Evolutionary conservation across 192 early-diverging fungal genomes (phyloP), one percentile per base, ranked within the genome.

Genomic region (Powellomyces hirtus): DNA sequence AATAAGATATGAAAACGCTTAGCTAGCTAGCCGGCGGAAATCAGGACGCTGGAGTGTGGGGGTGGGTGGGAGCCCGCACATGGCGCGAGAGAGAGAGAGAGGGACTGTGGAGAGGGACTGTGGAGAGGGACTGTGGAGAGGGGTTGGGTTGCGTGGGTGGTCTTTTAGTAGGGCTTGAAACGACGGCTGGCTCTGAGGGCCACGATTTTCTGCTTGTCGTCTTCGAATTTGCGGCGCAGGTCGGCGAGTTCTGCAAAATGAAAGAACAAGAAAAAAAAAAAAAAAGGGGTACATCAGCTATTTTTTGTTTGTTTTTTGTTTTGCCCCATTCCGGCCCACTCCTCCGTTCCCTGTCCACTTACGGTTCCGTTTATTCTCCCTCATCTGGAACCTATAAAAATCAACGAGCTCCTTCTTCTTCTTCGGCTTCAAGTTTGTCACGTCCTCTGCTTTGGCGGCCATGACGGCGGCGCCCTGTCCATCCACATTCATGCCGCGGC

Each of bases 331-430:
- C n/a, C n/a, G n/a, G n/a, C n/a, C n/a, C n/a, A n/a, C n/a, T n/a
- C n/a, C n/a, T n/a, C n/a, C 13, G 13, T 11, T 55, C 52, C 24
- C 38, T 45, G 42, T 38, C 22, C 24, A 84, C 78, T 76, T 84
- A 92, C 90, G 89, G 74, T 93, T 88, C 46, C 89, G 82, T 77
- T 96, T 96, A 37, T 77, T 83, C 80, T 98, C 93, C 26, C 94
- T 85, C 84, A 93, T 83, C 81, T 98, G 95, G 88, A 98, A 98
- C 14, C 94, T 81, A 75, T 98, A 98, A 86, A 98, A 94, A 80
- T 98, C 90, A 26, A 86, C 84, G 50, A 93, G 81, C 56, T 89
- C 88, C 64, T 89, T 84, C 82, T 92, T 89, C n/a, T n/a, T n/a
- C 87, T 94, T 91, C 65, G 73, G 86, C 75, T 88, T 87, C 60